phyloP scores from a whole-genome alignment of 352 stramenopile species.

The Phytophthora idaei region DNA sequence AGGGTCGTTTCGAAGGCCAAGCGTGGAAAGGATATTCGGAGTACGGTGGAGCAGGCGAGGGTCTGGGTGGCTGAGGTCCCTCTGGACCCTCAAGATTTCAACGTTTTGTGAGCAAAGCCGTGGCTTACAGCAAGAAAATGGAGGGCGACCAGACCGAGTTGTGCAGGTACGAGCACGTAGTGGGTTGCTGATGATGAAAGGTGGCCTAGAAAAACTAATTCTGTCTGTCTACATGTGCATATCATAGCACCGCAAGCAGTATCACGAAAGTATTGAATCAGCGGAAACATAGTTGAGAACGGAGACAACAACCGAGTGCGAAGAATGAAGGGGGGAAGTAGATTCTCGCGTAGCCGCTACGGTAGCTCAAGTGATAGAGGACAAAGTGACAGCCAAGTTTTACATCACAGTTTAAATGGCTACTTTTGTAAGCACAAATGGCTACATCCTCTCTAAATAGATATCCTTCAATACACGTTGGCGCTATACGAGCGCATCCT shows the following conservation, averaged over 20 bases:
- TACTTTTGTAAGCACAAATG: neutral
- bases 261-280: neutral
- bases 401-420: neutral
- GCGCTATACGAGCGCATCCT: conserved; percentile 37
- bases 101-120: neutral
- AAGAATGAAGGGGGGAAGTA: neutral
- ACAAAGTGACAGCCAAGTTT: too few species aligned
- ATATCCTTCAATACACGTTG: conserved; percentile 3
- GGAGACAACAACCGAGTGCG: neutral
- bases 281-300: neutral
- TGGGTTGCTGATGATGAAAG: neutral
- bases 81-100: neutral
- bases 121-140: neutral
- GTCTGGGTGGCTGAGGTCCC: neutral
- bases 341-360: neutral
- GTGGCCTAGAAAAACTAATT: too few species aligned
- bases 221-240: neutral
- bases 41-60: neutral
- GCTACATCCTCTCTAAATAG: conserved; percentile 2
- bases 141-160: neutral
- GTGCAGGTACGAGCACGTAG: neutral
- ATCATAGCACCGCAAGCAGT: neutral
- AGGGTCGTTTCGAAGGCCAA: neutral
- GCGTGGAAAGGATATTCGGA: neutral
- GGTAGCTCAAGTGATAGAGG: too few species aligned